Evolutionary conservation across 2,329 filamentous ascomycete genomes (phyloP).

Genomic region (Seiridium cupressi): DNA sequence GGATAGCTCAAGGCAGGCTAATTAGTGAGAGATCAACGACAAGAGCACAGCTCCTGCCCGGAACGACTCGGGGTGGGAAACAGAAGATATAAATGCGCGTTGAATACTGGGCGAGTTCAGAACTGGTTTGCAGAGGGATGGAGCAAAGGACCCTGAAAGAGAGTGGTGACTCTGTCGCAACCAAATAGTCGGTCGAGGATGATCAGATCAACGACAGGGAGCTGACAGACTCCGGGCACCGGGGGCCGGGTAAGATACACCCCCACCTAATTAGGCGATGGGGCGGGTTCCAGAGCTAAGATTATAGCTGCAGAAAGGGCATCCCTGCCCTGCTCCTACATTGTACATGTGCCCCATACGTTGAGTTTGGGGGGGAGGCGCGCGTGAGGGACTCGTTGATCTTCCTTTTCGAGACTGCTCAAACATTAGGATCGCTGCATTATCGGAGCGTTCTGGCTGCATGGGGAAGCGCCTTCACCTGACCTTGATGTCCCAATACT

Average conservation of each 20-base stretch:
- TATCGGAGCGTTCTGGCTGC: neutral
- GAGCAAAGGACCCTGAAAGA: neutral
- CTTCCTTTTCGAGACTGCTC: neutral
- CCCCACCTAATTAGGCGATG: neutral
- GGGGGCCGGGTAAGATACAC: neutral
- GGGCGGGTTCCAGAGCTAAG: conserved; percentile 3
- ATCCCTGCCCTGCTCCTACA: neutral
- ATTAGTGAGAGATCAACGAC: too few relatives aligned
- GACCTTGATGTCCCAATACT: neutral
- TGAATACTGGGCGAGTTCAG: too few relatives aligned
- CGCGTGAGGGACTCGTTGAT: neutral
- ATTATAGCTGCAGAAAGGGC: conserved; percentile 2
- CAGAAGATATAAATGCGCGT: too few relatives aligned
- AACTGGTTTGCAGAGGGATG: neutral
- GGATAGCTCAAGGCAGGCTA: too few relatives aligned
- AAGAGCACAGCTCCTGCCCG: neutral
- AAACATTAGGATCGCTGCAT: conserved; percentile 6
- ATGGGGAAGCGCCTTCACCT: too few relatives aligned
- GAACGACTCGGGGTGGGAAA: too few relatives aligned
- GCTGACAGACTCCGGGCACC: neutral
- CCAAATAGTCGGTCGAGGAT: conserved; percentile 3
- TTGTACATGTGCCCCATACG: neutral
- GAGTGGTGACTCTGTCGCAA: neutral
- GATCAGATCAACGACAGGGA: neutral
- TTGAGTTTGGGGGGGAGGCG: neutral